These are phyloP conservation scores for Penicillium pancosmium DNA, from an alignment of 495 filamentous ascomycete species.

Conservation along the genomic window DNA sequence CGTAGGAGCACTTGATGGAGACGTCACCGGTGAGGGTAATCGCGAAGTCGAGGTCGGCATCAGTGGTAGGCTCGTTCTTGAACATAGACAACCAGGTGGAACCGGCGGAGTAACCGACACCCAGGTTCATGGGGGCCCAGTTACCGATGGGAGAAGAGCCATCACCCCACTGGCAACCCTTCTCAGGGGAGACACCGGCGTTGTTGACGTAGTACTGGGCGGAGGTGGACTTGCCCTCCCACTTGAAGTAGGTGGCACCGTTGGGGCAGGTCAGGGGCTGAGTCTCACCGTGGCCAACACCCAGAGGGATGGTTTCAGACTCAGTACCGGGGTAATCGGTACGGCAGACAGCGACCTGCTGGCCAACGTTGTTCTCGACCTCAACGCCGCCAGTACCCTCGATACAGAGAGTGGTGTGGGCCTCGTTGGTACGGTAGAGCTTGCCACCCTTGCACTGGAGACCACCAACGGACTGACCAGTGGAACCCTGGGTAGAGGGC, in stretches of 20 bases:
- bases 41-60: slow-evolving; percentile 67
- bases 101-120: slow-evolving; percentile 65
- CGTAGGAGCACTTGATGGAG: slow-evolving; percentile 69
- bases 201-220: slow-evolving; percentile 98
- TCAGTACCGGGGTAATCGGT: slow-evolving; percentile 95
- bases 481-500: slow-evolving; percentile 77
- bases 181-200: slow-evolving; percentile 61
- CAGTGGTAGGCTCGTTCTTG: slow-evolving; percentile 66
- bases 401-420: slow-evolving; percentile 73
- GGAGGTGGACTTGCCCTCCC: slow-evolving; percentile 73
- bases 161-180: slow-evolving; percentile 82
- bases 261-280: slow-evolving; percentile 74
- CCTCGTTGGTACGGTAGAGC: slow-evolving; percentile 73
- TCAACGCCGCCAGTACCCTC: slow-evolving; percentile 68
- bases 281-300: slow-evolving; percentile 55
- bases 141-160: slow-evolving; percentile 69
- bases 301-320: slow-evolving; percentile 76
- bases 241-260: slow-evolving; percentile 70
- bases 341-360: slow-evolving; percentile 78
- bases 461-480: slow-evolving; percentile 87
- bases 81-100: slow-evolving; percentile 86
- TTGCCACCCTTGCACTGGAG: slow-evolving; percentile 75
- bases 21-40: slow-evolving; percentile 71
- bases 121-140: slow-evolving; percentile 87
- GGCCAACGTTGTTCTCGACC: slow-evolving; percentile 69